phyloP scores from a whole-genome alignment of 2,329 filamentous ascomycete genomes.

The Lecanoromycetidae sp. region DNA sequence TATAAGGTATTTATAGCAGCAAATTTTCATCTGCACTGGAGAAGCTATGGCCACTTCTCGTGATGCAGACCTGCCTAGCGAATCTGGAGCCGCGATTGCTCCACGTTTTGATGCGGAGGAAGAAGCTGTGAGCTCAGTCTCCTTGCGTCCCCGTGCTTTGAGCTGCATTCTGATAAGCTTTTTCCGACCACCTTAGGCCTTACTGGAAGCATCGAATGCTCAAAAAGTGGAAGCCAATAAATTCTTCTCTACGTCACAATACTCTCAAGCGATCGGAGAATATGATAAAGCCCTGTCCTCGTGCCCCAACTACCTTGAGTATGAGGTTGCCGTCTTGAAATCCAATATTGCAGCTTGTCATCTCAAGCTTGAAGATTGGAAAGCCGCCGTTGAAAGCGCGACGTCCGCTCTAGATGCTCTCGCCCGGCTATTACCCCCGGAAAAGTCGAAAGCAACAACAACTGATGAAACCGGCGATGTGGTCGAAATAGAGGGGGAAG shows the following conservation, averaged over 20 bases:
- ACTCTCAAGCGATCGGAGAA: slow-evolving; percentile 63
- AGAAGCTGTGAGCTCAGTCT: slow-evolving; percentile 30
- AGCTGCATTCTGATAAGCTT: not conserved
- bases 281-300: slow-evolving; percentile 70
- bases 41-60: slow-evolving; percentile 6
- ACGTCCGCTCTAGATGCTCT: slow-evolving; percentile 60
- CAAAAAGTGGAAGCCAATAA: slow-evolving; percentile 67
- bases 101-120: slow-evolving; percentile 34
- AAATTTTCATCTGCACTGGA: not conserved
- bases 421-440: slow-evolving; percentile 45
- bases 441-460: slow-evolving; percentile 19
- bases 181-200: slow-evolving; percentile 34
- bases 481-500: slow-evolving; percentile 37
- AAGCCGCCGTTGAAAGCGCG: slow-evolving; percentile 63
- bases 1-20: not conserved
- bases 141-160: not conserved
- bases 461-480: slow-evolving; percentile 22
- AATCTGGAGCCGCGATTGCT: slow-evolving; percentile 22
- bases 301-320: slow-evolving; percentile 75
- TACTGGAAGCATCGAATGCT: slow-evolving; percentile 58
- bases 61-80: slow-evolving; percentile 29
- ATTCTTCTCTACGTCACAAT: slow-evolving; percentile 61
- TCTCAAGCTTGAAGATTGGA: slow-evolving; percentile 74
- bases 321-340: slow-evolving; percentile 73
- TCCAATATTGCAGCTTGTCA: slow-evolving; percentile 87